Conservation (phyloP, 1,284 basidiomycete genomes). For the Moesziomyces antarcticus region DNA sequence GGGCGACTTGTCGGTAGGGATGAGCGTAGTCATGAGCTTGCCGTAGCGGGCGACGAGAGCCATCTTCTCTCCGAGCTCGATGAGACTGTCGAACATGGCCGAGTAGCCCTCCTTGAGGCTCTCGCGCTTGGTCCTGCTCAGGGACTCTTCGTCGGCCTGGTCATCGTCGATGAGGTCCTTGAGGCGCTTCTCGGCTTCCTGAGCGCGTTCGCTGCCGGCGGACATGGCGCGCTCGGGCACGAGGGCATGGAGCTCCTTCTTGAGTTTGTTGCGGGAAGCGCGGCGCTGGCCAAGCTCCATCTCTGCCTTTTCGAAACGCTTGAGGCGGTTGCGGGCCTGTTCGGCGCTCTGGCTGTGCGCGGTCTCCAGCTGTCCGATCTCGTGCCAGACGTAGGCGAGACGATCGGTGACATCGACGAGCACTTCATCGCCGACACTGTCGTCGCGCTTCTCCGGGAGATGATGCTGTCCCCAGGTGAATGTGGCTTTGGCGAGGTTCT, state of each 20-base stretch:
- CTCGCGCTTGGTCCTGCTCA: slow-evolving; percentile 50
- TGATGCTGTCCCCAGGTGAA: slow-evolving; percentile 59
- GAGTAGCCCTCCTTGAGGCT: slow-evolving; percentile 47
- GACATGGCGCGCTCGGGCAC: slow-evolving; percentile 52
- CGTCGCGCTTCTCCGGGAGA: slow-evolving; percentile 49
- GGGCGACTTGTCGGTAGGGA: slow-evolving; percentile 48
- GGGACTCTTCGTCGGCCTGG: slow-evolving; percentile 52
- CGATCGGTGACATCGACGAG: slow-evolving; percentile 56
- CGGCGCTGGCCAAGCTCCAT: slow-evolving; percentile 50
- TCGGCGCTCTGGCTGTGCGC: slow-evolving; percentile 54
- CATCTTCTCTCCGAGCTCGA: slow-evolving; percentile 62
- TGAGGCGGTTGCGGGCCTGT: slow-evolving; percentile 51
- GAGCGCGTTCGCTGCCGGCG: slow-evolving; percentile 17
- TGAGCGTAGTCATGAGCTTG: slow-evolving; percentile 49
- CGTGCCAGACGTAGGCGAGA: slow-evolving; percentile 55
- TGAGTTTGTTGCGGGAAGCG: slow-evolving; percentile 48
- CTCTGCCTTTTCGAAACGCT: slow-evolving; percentile 51
- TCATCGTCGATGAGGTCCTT: slow-evolving; percentile 51
- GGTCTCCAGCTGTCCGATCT: slow-evolving; percentile 56
- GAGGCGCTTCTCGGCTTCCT: slow-evolving; percentile 46
- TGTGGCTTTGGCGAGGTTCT: slow-evolving; percentile 51
- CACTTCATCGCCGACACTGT: slow-evolving; percentile 54
- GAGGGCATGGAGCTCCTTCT: slow-evolving; percentile 53
- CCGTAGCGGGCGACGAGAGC: slow-evolving; percentile 58
- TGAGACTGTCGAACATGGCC: slow-evolving; percentile 59